Evolutionary conservation across 2,329 filamentous ascomycete genomes (phyloP), one percentile per base, ranked within the genome.

Genomic region (Aspergillus sergii): DNA sequence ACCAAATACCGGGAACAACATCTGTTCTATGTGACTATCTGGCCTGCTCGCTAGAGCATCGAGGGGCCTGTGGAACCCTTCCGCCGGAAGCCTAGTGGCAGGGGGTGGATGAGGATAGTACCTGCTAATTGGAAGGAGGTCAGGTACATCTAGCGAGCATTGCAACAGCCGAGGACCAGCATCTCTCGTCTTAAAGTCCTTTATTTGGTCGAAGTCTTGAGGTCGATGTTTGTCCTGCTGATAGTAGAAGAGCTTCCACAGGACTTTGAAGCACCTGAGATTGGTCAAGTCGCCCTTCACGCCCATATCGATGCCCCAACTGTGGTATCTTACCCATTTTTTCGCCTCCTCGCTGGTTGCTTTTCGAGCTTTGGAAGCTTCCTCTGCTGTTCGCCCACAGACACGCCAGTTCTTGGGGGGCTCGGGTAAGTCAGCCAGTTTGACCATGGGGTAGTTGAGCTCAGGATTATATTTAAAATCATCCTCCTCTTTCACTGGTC

Each of bases 151-250:
- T 21, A 66, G 55, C 10, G 65, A 62, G 8, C 59, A 68, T 58
- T 62, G 66, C 57, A 78, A 54, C 9, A 77, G 65, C n/a, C 76
- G 69, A 59, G 76, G 75, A 1, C 76, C 76, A 43, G 67, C 68
- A 60, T 77, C 75, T 23, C 70, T 66, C 4, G 46, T 57, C 23
- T 46, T 21, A 9, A 68, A 39, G n/a, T 71, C 64, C 12, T 64
- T 48, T 9, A 73, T 9, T 3, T 73, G 67, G 0, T 21, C 19
- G 14, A 58, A 67, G 3, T 45, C 63, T 4, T 56, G 45, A 1
- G 73, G 72, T 2, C 60, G 64, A 54, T 73, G 68, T 0, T 62
- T 11, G 16, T 66, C 57, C 21, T 66, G 66, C 56, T 67, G 66
- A 32, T 75, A 64, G 45, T 71, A 76, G 12, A 73, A 62, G 11